Evolutionary conservation across 257 asterid species (phyloP).

Genomic region (Forsythia suspensa): DNA sequence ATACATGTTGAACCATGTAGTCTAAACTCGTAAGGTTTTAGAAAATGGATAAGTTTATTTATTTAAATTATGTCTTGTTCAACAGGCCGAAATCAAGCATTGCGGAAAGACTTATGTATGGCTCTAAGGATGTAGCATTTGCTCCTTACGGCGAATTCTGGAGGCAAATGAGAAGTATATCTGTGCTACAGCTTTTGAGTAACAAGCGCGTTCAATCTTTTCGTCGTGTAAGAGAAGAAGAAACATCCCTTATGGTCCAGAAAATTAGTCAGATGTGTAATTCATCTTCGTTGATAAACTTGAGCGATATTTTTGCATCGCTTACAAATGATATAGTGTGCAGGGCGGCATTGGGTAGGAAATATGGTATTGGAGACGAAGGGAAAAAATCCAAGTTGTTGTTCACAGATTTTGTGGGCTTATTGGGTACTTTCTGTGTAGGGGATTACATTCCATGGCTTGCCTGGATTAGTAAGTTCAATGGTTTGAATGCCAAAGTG

Average conservation of each 20-base stretch:
- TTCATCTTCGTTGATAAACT: slow-evolving; percentile 20
- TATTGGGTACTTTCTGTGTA: slow-evolving; percentile 33
- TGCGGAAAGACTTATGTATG: slow-evolving; percentile 24
- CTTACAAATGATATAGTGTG: slow-evolving; percentile 41
- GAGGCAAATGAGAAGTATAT: slow-evolving; percentile 44
- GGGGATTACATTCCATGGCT: slow-evolving; percentile 57
- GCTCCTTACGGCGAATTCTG: slow-evolving; percentile 53
- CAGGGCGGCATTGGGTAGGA: slow-evolving; percentile 54
- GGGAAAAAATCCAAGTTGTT: slow-evolving; percentile 33
- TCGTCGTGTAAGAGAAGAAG: slow-evolving; percentile 37
- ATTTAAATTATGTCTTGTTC: slow-evolving; percentile 1
- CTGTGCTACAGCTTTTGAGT: slow-evolving; percentile 47
- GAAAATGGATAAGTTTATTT: background rate
- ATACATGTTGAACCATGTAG: background rate
- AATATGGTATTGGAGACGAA: slow-evolving; percentile 32
- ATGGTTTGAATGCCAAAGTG: slow-evolving; percentile 37
- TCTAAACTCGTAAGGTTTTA: background rate
- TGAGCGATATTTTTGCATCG: slow-evolving; percentile 29
- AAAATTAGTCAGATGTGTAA: slow-evolving; percentile 19
- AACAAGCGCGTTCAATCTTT: slow-evolving; percentile 46
- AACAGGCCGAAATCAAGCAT: slow-evolving; percentile 30
- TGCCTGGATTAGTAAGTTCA: slow-evolving; percentile 41
- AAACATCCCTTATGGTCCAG: slow-evolving; percentile 33
- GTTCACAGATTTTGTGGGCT: slow-evolving; percentile 25
- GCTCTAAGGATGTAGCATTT: slow-evolving; percentile 28